Conservation (phyloP, 1,284 basidiomycete species). For the Serendipita sp. region DNA sequence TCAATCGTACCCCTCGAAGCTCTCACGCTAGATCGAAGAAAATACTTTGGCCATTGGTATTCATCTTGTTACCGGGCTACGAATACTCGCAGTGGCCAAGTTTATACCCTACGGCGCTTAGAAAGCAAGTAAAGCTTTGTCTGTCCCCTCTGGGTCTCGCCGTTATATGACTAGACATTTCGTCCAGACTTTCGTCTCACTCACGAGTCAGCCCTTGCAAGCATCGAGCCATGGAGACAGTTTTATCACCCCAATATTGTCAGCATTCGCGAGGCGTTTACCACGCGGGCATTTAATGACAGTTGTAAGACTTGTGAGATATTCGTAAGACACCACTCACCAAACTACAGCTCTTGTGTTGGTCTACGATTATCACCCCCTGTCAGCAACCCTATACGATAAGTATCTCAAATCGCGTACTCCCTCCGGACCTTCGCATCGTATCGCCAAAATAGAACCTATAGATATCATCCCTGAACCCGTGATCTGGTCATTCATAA, state of each 20-base stretch:
- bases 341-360: slow-evolving; percentile 65
- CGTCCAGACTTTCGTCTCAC: slow-evolving; percentile 65
- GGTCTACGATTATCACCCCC: slow-evolving; percentile 83
- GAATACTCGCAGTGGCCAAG: slow-evolving; percentile 61
- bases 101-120: slow-evolving; percentile 69
- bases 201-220: slow-evolving; percentile 67
- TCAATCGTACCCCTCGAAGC: slow-evolving; percentile 69
- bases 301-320: slow-evolving; percentile 46
- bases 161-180: slow-evolving; percentile 8
- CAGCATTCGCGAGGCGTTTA: slow-evolving; percentile 83
- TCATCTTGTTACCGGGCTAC: slow-evolving; percentile 75
- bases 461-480: slow-evolving; percentile 50
- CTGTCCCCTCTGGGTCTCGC: not conserved
- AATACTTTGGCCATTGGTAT: slow-evolving; percentile 64
- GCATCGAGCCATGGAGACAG: slow-evolving; percentile 79
- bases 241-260: slow-evolving; percentile 83
- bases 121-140: slow-evolving; percentile 53
- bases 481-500: slow-evolving; percentile 87
- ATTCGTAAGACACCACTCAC: slow-evolving; percentile 5
- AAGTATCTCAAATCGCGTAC: slow-evolving; percentile 28
- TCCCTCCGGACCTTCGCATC: slow-evolving; percentile 12
- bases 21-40: slow-evolving; percentile 32
- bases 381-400: slow-evolving; percentile 72
- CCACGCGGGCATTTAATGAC: slow-evolving; percentile 85
- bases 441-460: slow-evolving; percentile 9